phyloP scores from a whole-genome alignment of 1,139 yeast genomes.

The Zygoascus sp. region DNA sequence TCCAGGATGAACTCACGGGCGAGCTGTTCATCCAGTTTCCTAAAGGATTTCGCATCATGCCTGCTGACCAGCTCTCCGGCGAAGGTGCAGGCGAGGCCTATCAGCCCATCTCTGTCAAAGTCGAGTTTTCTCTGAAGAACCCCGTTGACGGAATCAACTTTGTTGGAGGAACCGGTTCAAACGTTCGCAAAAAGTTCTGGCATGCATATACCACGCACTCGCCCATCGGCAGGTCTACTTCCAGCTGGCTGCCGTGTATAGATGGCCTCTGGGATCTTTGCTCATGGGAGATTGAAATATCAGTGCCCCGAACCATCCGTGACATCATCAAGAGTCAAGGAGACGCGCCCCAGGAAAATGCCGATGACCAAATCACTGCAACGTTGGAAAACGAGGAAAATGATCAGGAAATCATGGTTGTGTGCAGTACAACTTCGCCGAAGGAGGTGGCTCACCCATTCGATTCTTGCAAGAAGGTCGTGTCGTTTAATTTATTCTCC shows the following conservation, averaged over 20 bases:
- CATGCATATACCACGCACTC: conserved; percentile 83
- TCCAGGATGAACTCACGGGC: conserved; percentile 50
- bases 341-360: conserved; percentile 4
- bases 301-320: conserved; percentile 73
- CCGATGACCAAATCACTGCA: conserved; percentile 4
- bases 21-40: conserved; percentile 73
- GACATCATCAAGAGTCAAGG: conserved; percentile 54
- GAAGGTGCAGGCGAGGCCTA: conserved; percentile 7
- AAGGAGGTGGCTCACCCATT: conserved; percentile 46
- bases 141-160: conserved; percentile 76
- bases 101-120: conserved; percentile 64
- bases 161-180: conserved; percentile 46
- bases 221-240: conserved; percentile 73
- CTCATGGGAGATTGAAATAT: conserved; percentile 87
- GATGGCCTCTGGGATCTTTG: conserved; percentile 85
- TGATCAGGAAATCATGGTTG: conserved; percentile 61
- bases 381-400: conserved; percentile 33
- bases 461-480: conserved; percentile 69
- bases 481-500: conserved; percentile 72
- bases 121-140: conserved; percentile 61
- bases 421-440: conserved; percentile 68
- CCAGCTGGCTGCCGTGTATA: conserved; percentile 95
- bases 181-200: conserved; percentile 49
- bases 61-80: background rate
- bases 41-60: conserved; percentile 51